Conservation (phyloP, 805 yeast species). For the Yamadazyma olivae region DNA sequence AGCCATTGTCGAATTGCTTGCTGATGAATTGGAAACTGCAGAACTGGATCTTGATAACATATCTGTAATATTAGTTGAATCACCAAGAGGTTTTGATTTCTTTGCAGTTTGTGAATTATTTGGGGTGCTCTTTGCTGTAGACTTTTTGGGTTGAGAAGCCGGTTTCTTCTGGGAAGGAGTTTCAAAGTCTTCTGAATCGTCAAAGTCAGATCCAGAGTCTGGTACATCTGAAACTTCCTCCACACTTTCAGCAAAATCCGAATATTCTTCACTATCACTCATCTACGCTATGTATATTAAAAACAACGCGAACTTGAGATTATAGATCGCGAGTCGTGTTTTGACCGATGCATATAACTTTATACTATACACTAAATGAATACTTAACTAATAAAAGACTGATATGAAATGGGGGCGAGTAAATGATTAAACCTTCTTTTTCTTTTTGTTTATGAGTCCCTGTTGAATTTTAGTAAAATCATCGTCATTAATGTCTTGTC, state of each 20-base stretch:
- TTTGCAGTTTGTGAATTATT: neutral
- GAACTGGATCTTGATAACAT: constrained; percentile 4
- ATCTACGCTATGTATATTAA: constrained; percentile 1
- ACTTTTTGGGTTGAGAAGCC: neutral
- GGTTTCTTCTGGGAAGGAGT: constrained; percentile 1
- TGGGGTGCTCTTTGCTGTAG: neutral
- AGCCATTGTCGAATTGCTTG: constrained; percentile 2
- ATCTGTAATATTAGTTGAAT: constrained; percentile 19
- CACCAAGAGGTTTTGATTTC: constrained; percentile 18
- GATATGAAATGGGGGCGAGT: too few species aligned
- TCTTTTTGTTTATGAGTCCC: constrained; percentile 29
- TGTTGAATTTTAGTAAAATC: constrained; percentile 48
- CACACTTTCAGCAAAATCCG: constrained; percentile 6
- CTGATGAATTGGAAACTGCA: neutral
- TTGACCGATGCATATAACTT: neutral
- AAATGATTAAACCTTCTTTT: constrained; percentile 6
- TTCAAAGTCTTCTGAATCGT: constrained; percentile 3
- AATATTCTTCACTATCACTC: constrained; percentile 11
- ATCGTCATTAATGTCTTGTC: constrained; percentile 45
- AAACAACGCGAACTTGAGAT: neutral
- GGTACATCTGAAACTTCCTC: constrained; percentile 1
- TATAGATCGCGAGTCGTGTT: neutral
- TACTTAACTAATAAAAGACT: too few species aligned
- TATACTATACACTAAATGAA: too few species aligned
- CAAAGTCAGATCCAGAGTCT: constrained; percentile 4